Percentiles rank a stretch among this genome's conserved stretches.
Evolutionary conservation across 2,329 filamentous ascomycete species (phyloP).

Genomic region (Fusarium temperatum): DNA sequence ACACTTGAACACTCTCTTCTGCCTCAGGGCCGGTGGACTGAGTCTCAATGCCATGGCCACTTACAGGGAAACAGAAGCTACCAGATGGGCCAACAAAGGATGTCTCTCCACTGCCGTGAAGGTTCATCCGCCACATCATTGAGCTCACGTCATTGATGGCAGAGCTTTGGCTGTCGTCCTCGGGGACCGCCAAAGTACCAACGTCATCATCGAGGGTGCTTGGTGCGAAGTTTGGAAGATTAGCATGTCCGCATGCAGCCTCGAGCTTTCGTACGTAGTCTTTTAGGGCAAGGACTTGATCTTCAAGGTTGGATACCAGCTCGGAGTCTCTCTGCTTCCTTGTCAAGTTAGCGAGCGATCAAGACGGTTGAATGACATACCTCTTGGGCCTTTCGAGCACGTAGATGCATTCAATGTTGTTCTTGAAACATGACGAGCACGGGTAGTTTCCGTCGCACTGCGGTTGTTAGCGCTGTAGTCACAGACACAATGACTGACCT

Average conservation of each 20-base stretch:
- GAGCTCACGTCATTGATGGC: not conserved
- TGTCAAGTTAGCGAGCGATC: not conserved
- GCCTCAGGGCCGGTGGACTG: fast-evolving
- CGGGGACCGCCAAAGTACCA: not conserved
- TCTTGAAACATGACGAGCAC: not conserved
- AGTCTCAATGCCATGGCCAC: not conserved
- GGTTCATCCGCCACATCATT: slow-evolving; percentile 1
- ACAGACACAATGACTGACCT: not conserved
- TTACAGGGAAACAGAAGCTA: not conserved
- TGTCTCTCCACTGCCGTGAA: not conserved
- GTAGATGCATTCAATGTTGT: not conserved
- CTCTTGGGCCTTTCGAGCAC: not conserved
- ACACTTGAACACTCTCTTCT: not conserved
- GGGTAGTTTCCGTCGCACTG: not conserved
- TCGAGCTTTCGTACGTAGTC: not conserved
- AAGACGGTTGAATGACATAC: not conserved
- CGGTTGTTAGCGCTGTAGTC: not conserved
- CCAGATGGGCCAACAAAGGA: not conserved
- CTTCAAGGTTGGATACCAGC: not conserved
- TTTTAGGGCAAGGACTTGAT: not conserved
- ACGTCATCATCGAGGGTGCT: not conserved
- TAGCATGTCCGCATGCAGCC: not conserved
- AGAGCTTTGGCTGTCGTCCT: not conserved
- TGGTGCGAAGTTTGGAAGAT: not conserved
- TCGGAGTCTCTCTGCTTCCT: not conserved